phyloP scores from a whole-genome alignment of 1,284 basidiomycete genomes.

The Leccinum holopus region DNA sequence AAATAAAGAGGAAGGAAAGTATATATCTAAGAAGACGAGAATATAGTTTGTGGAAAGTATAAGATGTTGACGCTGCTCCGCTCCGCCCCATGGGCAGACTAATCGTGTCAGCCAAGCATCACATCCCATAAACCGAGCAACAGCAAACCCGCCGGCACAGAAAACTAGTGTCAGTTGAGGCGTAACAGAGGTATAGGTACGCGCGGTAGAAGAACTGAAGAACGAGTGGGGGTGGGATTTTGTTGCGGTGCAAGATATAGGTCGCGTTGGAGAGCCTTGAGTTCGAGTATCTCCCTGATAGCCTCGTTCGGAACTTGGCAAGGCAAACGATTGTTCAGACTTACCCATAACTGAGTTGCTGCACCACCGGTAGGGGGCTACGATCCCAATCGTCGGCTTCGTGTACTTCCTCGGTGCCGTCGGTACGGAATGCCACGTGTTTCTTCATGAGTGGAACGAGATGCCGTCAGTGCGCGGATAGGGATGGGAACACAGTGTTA shows the following conservation, averaged over 20 bases:
- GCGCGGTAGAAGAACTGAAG: slow-evolving; percentile 38
- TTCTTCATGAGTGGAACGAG: slow-evolving; percentile 33
- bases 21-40: background rate
- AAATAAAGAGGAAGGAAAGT: background rate
- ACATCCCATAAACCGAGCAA: background rate
- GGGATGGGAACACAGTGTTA: background rate
- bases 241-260: slow-evolving; percentile 53
- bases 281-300: slow-evolving; percentile 58
- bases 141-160: background rate
- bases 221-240: slow-evolving; percentile 31
- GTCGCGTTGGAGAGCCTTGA: slow-evolving; percentile 59
- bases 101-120: background rate
- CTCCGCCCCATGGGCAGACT: background rate
- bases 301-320: background rate
- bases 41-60: background rate
- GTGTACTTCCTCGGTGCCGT: slow-evolving; percentile 53
- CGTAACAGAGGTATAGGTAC: slow-evolving; percentile 58
- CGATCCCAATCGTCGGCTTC: slow-evolving; percentile 72
- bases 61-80: background rate
- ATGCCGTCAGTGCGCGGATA: slow-evolving; percentile 4
- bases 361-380: slow-evolving; percentile 51
- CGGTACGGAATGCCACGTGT: slow-evolving; percentile 55
- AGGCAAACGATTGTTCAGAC: slow-evolving; percentile 22
- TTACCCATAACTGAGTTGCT: slow-evolving; percentile 53
- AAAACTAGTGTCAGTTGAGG: slow-evolving; percentile 28